Evolutionary conservation across 2,329 filamentous ascomycete species (phyloP).

Genomic region (Pyrenophora tritici-repentis): DNA sequence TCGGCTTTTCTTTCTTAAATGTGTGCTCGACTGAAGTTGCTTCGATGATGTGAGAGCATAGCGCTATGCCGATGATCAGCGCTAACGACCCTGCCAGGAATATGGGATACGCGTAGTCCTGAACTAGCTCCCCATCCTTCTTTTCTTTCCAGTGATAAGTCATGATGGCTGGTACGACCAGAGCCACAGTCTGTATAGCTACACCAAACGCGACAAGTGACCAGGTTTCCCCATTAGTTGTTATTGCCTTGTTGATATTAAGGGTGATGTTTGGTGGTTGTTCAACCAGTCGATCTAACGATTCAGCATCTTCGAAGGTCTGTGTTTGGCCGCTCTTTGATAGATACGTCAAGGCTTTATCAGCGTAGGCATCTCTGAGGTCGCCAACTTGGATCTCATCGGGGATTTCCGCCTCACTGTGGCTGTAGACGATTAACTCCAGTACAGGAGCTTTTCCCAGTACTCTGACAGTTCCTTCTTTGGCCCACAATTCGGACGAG

Average conservation of each 20-base stretch:
- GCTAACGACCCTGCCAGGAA: not conserved
- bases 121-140: rapidly evolving
- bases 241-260: not conserved
- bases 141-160: not conserved
- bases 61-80: not conserved
- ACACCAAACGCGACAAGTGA: not conserved
- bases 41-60: not conserved
- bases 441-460: not conserved
- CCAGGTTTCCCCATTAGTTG: not conserved
- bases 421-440: not conserved
- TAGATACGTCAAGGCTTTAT: not conserved
- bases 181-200: not conserved
- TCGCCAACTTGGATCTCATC: rapidly evolving
- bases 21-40: not conserved
- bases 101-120: not conserved
- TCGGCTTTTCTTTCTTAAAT: rapidly evolving
- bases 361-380: not conserved
- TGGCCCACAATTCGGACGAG: not conserved
- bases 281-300: too few relatives aligned
- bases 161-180: not conserved
- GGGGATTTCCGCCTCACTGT: too few relatives aligned
- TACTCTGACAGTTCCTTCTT: not conserved
- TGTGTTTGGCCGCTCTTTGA: too few relatives aligned
- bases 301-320: too few relatives aligned
- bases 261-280: not conserved